Base-by-base conservation (phyloP, 805 yeast genomes). In the Lipomyces spencermartinsiae region DNA sequence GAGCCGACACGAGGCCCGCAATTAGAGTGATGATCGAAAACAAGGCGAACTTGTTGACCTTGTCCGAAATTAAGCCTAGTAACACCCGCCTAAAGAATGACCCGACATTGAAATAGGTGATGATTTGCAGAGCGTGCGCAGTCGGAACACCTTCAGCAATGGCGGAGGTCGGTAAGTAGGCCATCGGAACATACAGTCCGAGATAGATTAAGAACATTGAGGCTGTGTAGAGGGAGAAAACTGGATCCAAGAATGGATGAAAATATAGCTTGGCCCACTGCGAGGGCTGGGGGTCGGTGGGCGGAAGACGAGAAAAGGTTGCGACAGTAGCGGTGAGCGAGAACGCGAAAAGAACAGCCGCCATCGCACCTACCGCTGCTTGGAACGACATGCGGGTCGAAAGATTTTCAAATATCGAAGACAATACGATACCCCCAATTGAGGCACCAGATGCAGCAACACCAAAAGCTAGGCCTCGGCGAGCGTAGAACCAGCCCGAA, bases 291-390 rank as follows among this genome's bases (percentile, higher is more conserved):
- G 39, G 51, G 10, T 67, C 71, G 12, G 67, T 34, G 4, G 72
- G 69, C 3, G 59, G 59, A 22, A 77, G 65, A n/a, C 81, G 69
- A 8, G 77, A 64, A 55, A 65, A 70, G 37, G 75, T 57, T 22
- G 74, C 58, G 10, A 74, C 22, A 14, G 73, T 73, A 33, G 77
- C 63, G 16, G 76, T 58, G 5, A 65, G 39, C 14, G 71, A 64
- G 19, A 78, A 76, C 0, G 67, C 79, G 8, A 78, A 67, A 59
- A 82, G 77, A 19, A 85, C 75, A 67, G 85, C 81, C 0, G 85
- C 85, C 60, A 85, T 75, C n/a, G 80, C 79, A 61, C 88, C 78
- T 57, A 83, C 78, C 2, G 86, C 83, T 87, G 87, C 85, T 8
- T 77, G 79, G 71, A 84, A 86, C 61, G 87, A 75, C 2, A 74